A percentile compares a stretch with the other conserved stretches of the same genome.
Conservation (phyloP, 2,329 filamentous ascomycete genomes). For the Pezicula neosporulosa region DNA sequence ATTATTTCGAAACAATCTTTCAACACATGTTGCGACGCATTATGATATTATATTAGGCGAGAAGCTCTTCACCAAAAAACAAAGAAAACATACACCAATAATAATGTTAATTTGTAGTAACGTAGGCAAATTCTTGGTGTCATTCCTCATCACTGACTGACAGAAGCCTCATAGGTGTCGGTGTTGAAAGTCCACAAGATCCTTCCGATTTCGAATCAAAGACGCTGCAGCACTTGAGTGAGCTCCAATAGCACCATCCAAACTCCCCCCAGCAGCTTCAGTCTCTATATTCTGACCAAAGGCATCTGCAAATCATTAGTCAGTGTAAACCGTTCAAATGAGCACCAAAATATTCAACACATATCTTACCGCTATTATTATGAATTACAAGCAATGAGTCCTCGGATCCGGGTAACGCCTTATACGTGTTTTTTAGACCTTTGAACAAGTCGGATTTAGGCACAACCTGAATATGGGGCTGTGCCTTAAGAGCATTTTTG, state of each 20-base stretch:
- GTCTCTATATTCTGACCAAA: constrained; percentile 29
- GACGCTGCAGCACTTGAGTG: constrained; percentile 23
- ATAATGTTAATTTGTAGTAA: too few species aligned
- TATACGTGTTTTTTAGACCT: constrained; percentile 1
- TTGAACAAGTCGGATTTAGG: constrained; percentile 16
- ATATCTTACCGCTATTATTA: constrained; percentile 18
- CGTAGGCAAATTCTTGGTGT: too few species aligned
- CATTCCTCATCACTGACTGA: too few species aligned
- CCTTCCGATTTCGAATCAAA: constrained; percentile 16
- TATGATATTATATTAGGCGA: too few species aligned
- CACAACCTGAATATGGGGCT: constrained; percentile 10
- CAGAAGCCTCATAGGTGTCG: neutral
- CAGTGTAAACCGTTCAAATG: neutral
- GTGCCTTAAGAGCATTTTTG: constrained; percentile 10
- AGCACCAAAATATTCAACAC: neutral
- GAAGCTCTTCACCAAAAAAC: too few species aligned
- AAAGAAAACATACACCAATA: too few species aligned
- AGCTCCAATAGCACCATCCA: constrained; percentile 24
- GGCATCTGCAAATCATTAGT: constrained; percentile 10
- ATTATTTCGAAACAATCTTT: too few species aligned
- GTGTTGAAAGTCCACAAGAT: constrained; percentile 17
- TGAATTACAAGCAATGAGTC: constrained; percentile 22
- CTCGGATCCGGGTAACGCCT: constrained; percentile 3
- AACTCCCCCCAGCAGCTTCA: constrained; percentile 18
- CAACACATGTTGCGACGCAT: too few species aligned